Conservation (phyloP, 148 eudicot genomes). For the Nepenthes gracilis region DNA sequence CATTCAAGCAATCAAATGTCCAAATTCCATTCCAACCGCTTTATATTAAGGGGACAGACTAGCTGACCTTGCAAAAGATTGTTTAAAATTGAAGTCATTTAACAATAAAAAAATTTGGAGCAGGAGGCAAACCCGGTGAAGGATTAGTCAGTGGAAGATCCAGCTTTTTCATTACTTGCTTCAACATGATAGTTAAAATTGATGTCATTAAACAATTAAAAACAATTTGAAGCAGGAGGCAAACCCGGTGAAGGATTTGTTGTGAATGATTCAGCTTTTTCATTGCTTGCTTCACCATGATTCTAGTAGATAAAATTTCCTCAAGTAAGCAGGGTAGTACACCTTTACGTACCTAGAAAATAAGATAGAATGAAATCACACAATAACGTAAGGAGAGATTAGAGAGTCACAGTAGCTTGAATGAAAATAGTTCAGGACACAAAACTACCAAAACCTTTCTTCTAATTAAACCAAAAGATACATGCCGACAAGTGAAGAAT, state of each 20-base stretch:
- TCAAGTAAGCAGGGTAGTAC: constrained; percentile 77
- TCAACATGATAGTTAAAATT: constrained; percentile 51
- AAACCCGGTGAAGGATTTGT: constrained; percentile 65
- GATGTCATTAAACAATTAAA: neutral
- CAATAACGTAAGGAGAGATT: neutral
- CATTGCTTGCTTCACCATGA: constrained; percentile 94
- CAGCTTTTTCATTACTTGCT: constrained; percentile 86
- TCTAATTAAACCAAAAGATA: no score
- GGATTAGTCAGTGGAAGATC: constrained; percentile 54
- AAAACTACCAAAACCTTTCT: no score
- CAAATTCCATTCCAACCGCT: no score
- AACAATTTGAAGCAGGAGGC: constrained; percentile 1
- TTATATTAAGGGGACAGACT: no score
- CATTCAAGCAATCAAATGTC: no score
- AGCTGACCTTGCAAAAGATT: no score
- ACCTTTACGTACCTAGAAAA: constrained; percentile 63
- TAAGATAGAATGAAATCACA: neutral
- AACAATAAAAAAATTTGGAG: neutral
- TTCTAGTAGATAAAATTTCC: constrained; percentile 89
- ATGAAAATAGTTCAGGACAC: no score
- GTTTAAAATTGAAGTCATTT: neutral
- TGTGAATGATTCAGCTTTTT: constrained; percentile 68
- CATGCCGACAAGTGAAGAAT: no score
- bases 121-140: constrained; percentile 42
- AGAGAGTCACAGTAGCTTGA: neutral